Conservation (phyloP, 2,329 filamentous ascomycete species). For the Sclerotinia subarctica region DNA sequence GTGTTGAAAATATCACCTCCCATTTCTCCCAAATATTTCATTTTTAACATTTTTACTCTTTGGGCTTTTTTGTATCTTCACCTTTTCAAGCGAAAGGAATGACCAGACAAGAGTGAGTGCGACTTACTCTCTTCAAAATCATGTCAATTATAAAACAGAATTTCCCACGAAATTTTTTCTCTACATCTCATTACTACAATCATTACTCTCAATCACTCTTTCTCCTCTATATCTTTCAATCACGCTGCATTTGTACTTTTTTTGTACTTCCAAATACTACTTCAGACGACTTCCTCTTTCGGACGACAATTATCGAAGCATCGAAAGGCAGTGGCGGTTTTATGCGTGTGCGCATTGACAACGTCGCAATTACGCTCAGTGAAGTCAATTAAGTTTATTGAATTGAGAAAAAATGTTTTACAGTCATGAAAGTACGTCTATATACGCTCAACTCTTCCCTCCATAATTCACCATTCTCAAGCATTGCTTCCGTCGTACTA, state of each 20-base stretch:
- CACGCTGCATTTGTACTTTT: neutral
- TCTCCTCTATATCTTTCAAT: neutral
- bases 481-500: neutral
- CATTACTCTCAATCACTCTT: neutral
- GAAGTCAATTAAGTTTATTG: neutral
- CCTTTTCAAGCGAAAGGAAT: neutral
- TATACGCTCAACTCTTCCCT: neutral
- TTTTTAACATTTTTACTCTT: neutral
- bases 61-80: neutral
- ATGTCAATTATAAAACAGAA: neutral
- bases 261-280: neutral
- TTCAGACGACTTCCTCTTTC: neutral
- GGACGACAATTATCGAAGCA: neutral
- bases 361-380: neutral
- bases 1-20: neutral
- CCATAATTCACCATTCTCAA: neutral
- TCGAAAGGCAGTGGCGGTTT: neutral
- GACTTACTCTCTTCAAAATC: neutral
- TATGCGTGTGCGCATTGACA: neutral
- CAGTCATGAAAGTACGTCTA: conserved; percentile 78
- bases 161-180: neutral
- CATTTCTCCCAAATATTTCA: neutral
- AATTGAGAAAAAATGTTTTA: conserved; percentile 70
- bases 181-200: neutral
- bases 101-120: neutral